Evolutionary conservation across 78 protist genomes (phyloP).

Genomic region (Protostelium mycophagum): DNA sequence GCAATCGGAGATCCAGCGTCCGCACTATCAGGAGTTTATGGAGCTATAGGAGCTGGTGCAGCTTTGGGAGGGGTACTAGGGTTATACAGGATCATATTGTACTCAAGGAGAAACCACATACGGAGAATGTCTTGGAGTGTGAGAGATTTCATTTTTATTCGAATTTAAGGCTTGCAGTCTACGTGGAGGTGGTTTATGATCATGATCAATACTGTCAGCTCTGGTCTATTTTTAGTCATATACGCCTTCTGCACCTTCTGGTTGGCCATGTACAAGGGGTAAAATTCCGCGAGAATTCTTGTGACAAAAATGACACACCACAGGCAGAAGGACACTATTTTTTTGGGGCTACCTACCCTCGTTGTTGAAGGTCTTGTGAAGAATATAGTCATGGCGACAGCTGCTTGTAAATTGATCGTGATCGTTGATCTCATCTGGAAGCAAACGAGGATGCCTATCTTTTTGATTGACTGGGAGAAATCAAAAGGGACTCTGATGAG

Average conservation of each 20-base stretch:
- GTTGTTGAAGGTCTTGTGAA: background rate
- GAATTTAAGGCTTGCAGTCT: background rate
- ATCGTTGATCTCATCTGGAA: background rate
- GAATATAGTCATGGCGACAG: background rate
- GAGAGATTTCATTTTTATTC: background rate
- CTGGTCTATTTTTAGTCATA: background rate
- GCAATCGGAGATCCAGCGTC: background rate
- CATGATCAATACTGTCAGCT: background rate
- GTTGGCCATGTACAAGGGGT: background rate
- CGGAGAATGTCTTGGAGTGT: background rate
- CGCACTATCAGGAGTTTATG: background rate
- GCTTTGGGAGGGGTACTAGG: background rate
- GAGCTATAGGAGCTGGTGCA: background rate
- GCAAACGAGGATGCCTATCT: background rate
- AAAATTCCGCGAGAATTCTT: background rate
- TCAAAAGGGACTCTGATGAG: background rate
- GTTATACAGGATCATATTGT: background rate
- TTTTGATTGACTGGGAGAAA: slow-evolving; percentile 41
- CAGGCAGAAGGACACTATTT: background rate
- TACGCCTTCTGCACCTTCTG: background rate
- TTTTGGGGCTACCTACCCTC: background rate
- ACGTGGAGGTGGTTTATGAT: background rate
- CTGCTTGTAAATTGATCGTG: background rate
- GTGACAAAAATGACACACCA: background rate
- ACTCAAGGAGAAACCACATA: background rate